Percentiles rank a stretch among this genome's conserved stretches.
phyloP scores from a whole-genome alignment of 1,139 yeast species.

The Meyerozyma smithsonii region DNA sequence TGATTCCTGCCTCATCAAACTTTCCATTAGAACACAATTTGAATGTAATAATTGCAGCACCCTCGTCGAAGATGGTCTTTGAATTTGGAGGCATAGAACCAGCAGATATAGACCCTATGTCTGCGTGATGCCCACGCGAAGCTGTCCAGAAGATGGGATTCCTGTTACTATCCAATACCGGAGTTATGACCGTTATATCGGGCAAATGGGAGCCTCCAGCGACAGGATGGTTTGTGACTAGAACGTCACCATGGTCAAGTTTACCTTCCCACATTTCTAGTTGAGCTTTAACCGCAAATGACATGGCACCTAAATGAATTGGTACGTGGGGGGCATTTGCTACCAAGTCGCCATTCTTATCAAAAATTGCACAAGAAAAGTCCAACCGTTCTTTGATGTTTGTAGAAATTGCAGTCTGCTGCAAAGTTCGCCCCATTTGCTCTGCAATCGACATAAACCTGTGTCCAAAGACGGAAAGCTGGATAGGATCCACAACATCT shows the following conservation, averaged over 20 bases:
- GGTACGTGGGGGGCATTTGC: slow-evolving; percentile 91
- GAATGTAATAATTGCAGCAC: slow-evolving; percentile 39
- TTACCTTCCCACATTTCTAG: slow-evolving; percentile 59
- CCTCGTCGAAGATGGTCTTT: slow-evolving; percentile 40
- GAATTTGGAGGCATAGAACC: slow-evolving; percentile 48
- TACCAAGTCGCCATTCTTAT: slow-evolving; percentile 67
- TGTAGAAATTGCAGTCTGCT: slow-evolving; percentile 79
- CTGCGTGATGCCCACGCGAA: slow-evolving; percentile 46
- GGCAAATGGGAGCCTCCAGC: slow-evolving; percentile 84
- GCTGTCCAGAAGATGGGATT: slow-evolving; percentile 43
- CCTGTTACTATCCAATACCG: slow-evolving; percentile 32
- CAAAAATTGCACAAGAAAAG: slow-evolving; percentile 81
- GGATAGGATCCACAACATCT: slow-evolving; percentile 57
- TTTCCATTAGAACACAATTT: slow-evolving; percentile 33
- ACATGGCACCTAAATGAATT: slow-evolving; percentile 84
- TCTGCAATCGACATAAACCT: slow-evolving; percentile 87
- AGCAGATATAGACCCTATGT: slow-evolving; percentile 42
- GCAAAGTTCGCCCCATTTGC: slow-evolving; percentile 80
- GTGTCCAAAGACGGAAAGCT: slow-evolving; percentile 75
- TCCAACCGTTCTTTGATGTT: slow-evolving; percentile 81
- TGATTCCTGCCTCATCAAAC: slow-evolving; percentile 40
- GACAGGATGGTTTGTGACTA: slow-evolving; percentile 74
- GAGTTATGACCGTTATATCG: slow-evolving; percentile 77
- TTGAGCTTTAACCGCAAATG: slow-evolving; percentile 73
- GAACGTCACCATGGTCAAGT: slow-evolving; percentile 64